Percentiles rank a stretch among this genome's conserved stretches.
phyloP scores from a whole-genome alignment of 495 filamentous ascomycete genomes.

The Letharia columbiana region DNA sequence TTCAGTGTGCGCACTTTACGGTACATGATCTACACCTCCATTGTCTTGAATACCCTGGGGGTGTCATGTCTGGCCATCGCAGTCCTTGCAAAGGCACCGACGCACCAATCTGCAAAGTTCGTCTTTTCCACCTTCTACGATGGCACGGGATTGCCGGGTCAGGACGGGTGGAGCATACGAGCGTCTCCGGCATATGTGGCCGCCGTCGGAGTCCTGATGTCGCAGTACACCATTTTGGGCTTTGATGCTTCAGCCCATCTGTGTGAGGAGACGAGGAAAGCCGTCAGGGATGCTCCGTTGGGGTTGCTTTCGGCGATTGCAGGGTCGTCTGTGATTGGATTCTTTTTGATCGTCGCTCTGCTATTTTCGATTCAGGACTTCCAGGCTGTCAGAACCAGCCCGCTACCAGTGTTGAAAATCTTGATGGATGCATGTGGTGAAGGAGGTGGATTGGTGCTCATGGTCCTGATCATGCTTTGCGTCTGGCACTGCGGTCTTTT shows the following conservation, averaged over 20 bases:
- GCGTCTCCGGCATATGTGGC: constrained; percentile 50
- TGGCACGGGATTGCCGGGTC: constrained; percentile 34
- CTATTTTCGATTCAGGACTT: constrained; percentile 53
- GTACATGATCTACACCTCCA: constrained; percentile 54
- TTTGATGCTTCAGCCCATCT: constrained; percentile 54
- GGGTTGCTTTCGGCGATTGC: constrained; percentile 49
- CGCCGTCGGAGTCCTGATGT: constrained; percentile 43
- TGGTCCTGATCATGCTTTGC: constrained; percentile 49
- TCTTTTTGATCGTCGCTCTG: constrained; percentile 49
- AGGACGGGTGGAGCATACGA: constrained; percentile 38
- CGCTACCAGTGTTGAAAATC: constrained; percentile 48
- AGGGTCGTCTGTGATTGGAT: constrained; percentile 49
- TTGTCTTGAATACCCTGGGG: constrained; percentile 49
- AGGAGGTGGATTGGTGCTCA: constrained; percentile 46
- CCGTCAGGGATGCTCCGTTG: constrained; percentile 49
- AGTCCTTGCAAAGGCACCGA: constrained; percentile 51
- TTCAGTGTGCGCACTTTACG: constrained; percentile 49
- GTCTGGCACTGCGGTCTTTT: constrained; percentile 55
- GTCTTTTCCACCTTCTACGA: constrained; percentile 53
- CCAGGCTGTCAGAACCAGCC: constrained; percentile 29
- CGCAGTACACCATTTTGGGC: constrained; percentile 46
- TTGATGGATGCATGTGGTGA: constrained; percentile 46
- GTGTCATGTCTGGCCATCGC: constrained; percentile 49
- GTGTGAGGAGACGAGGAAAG: constrained; percentile 50
- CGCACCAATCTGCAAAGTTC: constrained; percentile 46